These are phyloP conservation scores for Silene conica DNA, from an alignment of 148 eudicot genomes.

Conservation along the genomic window DNA sequence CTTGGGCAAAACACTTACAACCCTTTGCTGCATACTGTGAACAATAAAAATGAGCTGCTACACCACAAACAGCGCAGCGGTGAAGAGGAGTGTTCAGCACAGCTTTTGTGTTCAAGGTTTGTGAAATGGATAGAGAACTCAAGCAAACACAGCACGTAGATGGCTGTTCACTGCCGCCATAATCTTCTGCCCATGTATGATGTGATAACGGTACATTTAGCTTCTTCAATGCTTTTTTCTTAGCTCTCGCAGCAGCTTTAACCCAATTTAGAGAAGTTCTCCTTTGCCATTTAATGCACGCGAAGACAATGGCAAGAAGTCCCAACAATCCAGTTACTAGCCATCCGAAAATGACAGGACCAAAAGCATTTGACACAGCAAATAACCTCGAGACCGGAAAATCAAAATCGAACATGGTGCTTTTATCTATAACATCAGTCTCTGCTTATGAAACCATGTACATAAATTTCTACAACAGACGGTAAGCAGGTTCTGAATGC, in stretches of 20 bases:
- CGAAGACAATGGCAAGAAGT: conserved; percentile 50
- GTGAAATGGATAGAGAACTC: conserved; percentile 51
- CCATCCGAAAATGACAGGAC: conserved; percentile 58
- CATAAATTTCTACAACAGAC: conserved; percentile 4
- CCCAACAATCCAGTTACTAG: conserved; percentile 67
- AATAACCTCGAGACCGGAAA: conserved; percentile 40
- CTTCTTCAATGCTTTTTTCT: conserved; percentile 67
- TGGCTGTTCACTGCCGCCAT: conserved; percentile 49
- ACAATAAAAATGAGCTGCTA: conserved; percentile 70
- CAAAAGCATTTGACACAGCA: conserved; percentile 37
- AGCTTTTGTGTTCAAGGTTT: conserved; percentile 45
- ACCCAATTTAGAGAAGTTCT: conserved; percentile 73
- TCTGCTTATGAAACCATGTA: conserved; percentile 7
- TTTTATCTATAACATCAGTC: conserved; percentile 25
- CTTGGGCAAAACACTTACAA: conserved; percentile 81
- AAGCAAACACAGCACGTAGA: conserved; percentile 83
- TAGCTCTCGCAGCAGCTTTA: conserved; percentile 81
- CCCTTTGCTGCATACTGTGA: conserved; percentile 66
- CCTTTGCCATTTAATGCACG: conserved; percentile 64
- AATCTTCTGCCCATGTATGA: conserved; percentile 80
- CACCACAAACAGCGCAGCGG: conserved; percentile 80
- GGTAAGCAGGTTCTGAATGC: conserved; percentile 15
- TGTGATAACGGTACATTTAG: conserved; percentile 64
- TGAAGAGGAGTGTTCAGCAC: conserved; percentile 55
- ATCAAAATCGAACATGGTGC: conserved; percentile 46